A percentile compares a stretch with the other conserved stretches of the same genome.
phyloP scores from a whole-genome alignment of 2,329 filamentous ascomycete species.

The Hypoxylon rubiginosum region DNA sequence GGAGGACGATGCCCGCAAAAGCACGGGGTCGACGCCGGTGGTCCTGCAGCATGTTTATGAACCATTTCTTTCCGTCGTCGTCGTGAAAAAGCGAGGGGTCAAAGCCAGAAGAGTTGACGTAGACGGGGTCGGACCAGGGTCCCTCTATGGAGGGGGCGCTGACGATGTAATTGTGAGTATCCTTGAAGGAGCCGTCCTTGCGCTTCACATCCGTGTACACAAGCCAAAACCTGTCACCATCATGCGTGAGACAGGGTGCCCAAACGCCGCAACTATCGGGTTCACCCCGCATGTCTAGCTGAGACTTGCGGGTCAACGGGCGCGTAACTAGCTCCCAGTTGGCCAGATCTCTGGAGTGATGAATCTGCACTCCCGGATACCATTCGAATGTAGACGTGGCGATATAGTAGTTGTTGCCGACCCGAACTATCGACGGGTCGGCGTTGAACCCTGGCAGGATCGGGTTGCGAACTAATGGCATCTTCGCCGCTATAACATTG shows the following conservation, averaged over 20 bases:
- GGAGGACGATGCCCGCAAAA: constrained; percentile 70
- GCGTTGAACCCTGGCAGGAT: constrained; percentile 70
- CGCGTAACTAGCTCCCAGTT: constrained; percentile 65
- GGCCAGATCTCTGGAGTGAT: constrained; percentile 66
- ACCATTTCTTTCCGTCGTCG: constrained; percentile 68
- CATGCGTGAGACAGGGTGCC: constrained; percentile 74
- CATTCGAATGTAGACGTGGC: constrained; percentile 69
- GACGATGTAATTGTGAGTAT: constrained; percentile 74
- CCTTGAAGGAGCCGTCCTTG: constrained; percentile 75
- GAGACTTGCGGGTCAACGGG: constrained; percentile 63
- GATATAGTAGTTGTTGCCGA: constrained; percentile 68
- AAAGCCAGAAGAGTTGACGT: constrained; percentile 72
- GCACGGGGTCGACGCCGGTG: constrained; percentile 62
- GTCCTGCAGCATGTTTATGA: constrained; percentile 70
- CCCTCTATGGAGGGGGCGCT: constrained; percentile 66
- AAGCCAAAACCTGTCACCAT: constrained; percentile 71
- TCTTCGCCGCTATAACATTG: constrained; percentile 41
- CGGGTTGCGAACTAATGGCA: constrained; percentile 65
- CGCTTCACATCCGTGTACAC: constrained; percentile 77
- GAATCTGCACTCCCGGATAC: constrained; percentile 68
- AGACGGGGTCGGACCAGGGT: constrained; percentile 72
- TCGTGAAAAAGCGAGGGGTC: constrained; percentile 73
- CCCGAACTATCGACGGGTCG: constrained; percentile 67
- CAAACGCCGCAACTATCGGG: constrained; percentile 73
- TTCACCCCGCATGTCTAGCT: constrained; percentile 70